A percentile compares a stretch with the other conserved stretches of the same genome.
Evolutionary conservation across 2,329 filamentous ascomycete species (phyloP).

Genomic region (Stachybotrys echinatus): DNA sequence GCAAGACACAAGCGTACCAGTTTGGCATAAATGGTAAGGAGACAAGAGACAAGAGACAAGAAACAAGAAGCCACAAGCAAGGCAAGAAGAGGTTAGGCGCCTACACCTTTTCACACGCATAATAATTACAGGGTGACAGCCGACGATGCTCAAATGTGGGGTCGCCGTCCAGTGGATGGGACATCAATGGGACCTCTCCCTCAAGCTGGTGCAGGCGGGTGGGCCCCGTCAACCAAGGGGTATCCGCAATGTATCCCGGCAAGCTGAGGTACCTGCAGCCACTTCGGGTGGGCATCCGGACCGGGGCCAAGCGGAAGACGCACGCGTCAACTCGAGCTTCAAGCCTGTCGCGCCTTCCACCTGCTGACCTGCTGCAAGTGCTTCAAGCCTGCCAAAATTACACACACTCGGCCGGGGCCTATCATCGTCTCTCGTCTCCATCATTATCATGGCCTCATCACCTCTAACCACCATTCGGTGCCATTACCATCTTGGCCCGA

Average conservation of each 20-base stretch:
- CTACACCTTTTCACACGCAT: no score
- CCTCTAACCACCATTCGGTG: no score
- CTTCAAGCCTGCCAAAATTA: no score
- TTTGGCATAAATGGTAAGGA: neutral
- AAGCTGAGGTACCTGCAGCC: neutral
- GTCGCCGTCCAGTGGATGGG: neutral
- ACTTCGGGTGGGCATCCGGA: neutral
- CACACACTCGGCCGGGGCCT: no score
- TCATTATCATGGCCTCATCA: no score
- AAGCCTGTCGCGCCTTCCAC: no score
- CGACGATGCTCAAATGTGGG: neutral
- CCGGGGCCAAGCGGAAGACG: no score
- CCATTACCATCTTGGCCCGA: no score
- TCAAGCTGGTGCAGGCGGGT: no score
- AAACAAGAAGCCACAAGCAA: neutral
- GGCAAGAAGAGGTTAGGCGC: neutral
- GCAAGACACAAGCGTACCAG: neutral
- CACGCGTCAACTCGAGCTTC: no score
- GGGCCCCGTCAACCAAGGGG: neutral
- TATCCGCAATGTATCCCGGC: neutral
- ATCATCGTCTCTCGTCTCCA: no score
- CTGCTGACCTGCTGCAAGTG: no score
- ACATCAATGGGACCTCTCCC: neutral
- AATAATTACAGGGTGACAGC: neutral
- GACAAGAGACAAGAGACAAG: neutral